These are phyloP conservation scores for Ogataea paradorogensis DNA, from an alignment of 805 yeast species.

Conservation along the genomic window DNA sequence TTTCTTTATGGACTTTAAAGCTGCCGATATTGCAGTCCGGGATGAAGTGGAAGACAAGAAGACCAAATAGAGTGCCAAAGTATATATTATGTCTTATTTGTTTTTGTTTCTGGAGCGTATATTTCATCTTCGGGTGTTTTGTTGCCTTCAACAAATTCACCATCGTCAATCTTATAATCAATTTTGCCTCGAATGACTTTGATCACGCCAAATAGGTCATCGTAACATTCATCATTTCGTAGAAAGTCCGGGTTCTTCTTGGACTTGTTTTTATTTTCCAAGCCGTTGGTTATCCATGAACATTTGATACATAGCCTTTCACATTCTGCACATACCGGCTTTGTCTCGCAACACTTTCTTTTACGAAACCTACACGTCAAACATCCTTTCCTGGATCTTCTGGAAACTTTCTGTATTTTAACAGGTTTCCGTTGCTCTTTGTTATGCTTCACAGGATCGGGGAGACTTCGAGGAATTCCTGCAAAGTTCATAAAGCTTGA, in stretches of 20 bases:
- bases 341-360: slow-evolving; percentile 42
- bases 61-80: slow-evolving; percentile 5
- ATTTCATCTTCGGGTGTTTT: slow-evolving; percentile 5
- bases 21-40: slow-evolving; percentile 80
- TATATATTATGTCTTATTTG: slow-evolving; percentile 2
- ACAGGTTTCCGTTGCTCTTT: background rate
- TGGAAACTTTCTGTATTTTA: slow-evolving; percentile 8
- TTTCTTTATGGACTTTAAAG: slow-evolving; percentile 85
- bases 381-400: slow-evolving; percentile 35
- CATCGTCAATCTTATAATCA: slow-evolving; percentile 23
- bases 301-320: slow-evolving; percentile 22
- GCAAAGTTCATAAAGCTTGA: slow-evolving; percentile 1
- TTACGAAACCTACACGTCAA: slow-evolving; percentile 39
- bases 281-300: slow-evolving; percentile 25
- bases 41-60: slow-evolving; percentile 21
- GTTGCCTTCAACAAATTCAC: slow-evolving; percentile 20
- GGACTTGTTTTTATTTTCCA: slow-evolving; percentile 24
- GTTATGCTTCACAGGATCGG: slow-evolving; percentile 12
- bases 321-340: slow-evolving; percentile 36
- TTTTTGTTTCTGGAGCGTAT: slow-evolving; percentile 1
- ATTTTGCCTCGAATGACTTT: slow-evolving; percentile 25
- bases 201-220: slow-evolving; percentile 24
- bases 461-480: slow-evolving; percentile 15
- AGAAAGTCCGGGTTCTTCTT: slow-evolving; percentile 22
- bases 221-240: slow-evolving; percentile 25